Conservation (phyloP, 176 grass and related monocot genomes). For the Chrysopogon serrulatus region DNA sequence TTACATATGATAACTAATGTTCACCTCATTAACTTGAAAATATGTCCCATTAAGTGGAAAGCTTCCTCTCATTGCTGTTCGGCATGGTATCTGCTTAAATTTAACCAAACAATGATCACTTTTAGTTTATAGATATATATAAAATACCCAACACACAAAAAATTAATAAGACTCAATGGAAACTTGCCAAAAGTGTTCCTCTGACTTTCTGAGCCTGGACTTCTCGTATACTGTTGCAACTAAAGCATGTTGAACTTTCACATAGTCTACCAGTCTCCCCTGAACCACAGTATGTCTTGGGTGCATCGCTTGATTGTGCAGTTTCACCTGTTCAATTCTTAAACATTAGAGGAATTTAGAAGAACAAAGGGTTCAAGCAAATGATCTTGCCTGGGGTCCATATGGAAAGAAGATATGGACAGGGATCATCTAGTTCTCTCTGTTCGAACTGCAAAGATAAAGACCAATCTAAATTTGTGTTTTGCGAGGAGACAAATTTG, state of each 20-base stretch:
- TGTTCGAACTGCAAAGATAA: slow-evolving; percentile 50
- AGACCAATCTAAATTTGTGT: slow-evolving; percentile 22
- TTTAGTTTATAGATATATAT: slow-evolving; percentile 16
- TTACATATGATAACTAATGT: neutral
- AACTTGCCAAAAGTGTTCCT: slow-evolving; percentile 72
- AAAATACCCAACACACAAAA: slow-evolving; percentile 3
- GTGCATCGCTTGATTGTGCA: slow-evolving; percentile 72
- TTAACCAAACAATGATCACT: slow-evolving; percentile 28
- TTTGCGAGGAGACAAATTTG: too few species aligned
- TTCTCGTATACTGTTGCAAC: slow-evolving; percentile 72
- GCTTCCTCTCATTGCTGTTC: slow-evolving; percentile 85
- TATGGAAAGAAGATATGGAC: slow-evolving; percentile 77
- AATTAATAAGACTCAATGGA: neutral
- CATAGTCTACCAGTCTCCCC: slow-evolving; percentile 61
- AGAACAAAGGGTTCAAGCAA: slow-evolving; percentile 8
- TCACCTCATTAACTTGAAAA: slow-evolving; percentile 88
- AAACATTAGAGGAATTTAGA: slow-evolving; percentile 6
- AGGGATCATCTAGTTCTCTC: slow-evolving; percentile 81
- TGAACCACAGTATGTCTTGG: slow-evolving; percentile 63
- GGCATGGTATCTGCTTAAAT: slow-evolving; percentile 77
- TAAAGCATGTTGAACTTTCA: slow-evolving; percentile 55
- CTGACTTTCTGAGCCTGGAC: slow-evolving; percentile 63
- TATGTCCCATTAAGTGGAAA: slow-evolving; percentile 88
- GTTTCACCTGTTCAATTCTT: slow-evolving; percentile 57
- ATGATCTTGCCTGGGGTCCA: slow-evolving; percentile 77